Evolutionary conservation across 2,329 filamentous ascomycete species (phyloP), one percentile per base, ranked within the genome.

Genomic region (Ceratocystis papillata): DNA sequence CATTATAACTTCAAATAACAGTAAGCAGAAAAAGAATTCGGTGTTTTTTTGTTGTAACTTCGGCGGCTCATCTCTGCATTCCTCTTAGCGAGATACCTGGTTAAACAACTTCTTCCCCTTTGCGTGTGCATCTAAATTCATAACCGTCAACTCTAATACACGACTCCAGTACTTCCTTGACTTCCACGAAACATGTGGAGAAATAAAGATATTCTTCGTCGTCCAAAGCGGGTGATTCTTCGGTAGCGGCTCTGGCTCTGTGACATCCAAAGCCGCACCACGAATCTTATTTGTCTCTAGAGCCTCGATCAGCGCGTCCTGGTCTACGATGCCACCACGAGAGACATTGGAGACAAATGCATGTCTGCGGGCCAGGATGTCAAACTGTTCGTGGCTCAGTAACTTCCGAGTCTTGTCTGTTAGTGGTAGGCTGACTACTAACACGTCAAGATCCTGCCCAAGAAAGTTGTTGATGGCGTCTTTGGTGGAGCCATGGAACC

Each of bases 221-320:
- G 77, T 80, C 88, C 88, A 93, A 63, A 93, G 75, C 69, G 83
- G 80, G 72, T 88, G 83, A 3, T 86, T 82, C 1, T 79, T 75
- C 0, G 88, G 87, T 69, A 93, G 73, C 0, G 89, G 89, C 73
- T 93, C 89, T 0, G 89, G 89, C 68, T 92, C 88, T 1, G 88
- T 88, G 0, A 93, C 89, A 72, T 92, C 89, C 50, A 93, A 75
- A 1, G 88, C 88, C 0, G 89, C 89, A 37, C 89, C 89, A 2
- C 78, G 72, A 61, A 80, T 76, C 17, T 72, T 61, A 4, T 73
- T 77, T 2, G 69, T 69, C 48, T 81, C 75, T 10, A 92, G 75
- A 0, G 87, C 86, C 1, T 77, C 77, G 20, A 90, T 80, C 63
- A 93, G 73, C 1, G 83, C 86, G 1, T 80, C 75, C 1, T 78